Conservation (phyloP, 257 asterid species). For the Cruciata laevipes region DNA sequence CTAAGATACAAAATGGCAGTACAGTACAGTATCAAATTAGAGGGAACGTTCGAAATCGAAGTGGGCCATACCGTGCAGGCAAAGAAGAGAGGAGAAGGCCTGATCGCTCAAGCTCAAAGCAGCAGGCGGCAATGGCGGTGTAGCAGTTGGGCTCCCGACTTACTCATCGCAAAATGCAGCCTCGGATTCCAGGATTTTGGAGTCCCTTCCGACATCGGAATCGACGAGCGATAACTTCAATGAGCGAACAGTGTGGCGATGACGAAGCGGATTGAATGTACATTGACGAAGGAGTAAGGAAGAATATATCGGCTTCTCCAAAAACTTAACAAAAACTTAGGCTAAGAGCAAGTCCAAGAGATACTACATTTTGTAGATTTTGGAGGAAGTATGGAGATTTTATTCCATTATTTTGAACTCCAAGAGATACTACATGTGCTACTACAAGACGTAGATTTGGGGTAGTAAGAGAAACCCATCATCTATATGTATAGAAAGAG, state of each 20-base stretch:
- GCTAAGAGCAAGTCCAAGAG: too few species aligned
- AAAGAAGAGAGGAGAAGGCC: conserved; percentile 63
- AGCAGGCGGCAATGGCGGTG: conserved; percentile 28
- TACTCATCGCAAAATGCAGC: conserved; percentile 37
- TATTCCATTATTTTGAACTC: too few species aligned
- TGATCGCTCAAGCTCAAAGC: conserved; percentile 53
- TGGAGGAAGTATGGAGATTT: too few species aligned
- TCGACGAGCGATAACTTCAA: conserved; percentile 9
- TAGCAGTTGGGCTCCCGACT: conserved; percentile 45
- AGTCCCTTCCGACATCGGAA: conserved; percentile 16
- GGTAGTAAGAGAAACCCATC: too few species aligned
- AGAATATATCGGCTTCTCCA: not conserved
- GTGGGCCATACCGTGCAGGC: conserved; percentile 57
- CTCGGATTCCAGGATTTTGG: conserved; percentile 23
- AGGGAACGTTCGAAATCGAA: not conserved
- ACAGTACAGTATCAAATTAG: not conserved
- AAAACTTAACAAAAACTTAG: too few species aligned
- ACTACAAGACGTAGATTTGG: too few species aligned
- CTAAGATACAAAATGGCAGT: not conserved
- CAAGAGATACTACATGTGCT: too few species aligned
- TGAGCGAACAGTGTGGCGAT: conserved; percentile 4
- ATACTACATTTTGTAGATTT: too few species aligned
- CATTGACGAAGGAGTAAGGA: not conserved
- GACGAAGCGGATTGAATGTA: conserved; percentile 9
- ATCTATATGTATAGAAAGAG: too few species aligned